phyloP scores from a whole-genome alignment of 768 basidiomycete genomes.

The Lenzites betulinus region DNA sequence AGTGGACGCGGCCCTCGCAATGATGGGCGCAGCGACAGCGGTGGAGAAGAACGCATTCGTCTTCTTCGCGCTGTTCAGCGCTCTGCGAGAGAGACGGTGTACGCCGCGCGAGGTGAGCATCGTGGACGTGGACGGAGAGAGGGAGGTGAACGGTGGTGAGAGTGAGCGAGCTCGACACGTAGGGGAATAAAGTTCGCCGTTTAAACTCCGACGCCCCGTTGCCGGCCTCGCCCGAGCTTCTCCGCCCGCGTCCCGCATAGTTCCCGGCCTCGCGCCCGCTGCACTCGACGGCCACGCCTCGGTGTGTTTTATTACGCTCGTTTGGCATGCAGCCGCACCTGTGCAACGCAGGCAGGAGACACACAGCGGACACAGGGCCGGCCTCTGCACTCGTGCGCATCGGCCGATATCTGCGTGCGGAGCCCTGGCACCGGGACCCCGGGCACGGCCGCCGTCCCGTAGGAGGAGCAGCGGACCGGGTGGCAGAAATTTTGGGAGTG shows the following conservation, averaged over 20 bases:
- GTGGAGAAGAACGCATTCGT: constrained; percentile 83
- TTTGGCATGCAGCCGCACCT: neutral
- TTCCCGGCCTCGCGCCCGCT: constrained; percentile 7
- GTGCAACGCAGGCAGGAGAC: constrained; percentile 1
- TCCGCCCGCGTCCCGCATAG: constrained; percentile 6
- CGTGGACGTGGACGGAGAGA: constrained; percentile 38
- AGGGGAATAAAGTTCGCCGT: constrained; percentile 33
- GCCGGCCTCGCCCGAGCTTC: constrained; percentile 30
- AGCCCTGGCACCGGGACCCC: constrained; percentile 16
- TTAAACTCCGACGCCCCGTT: constrained; percentile 29
- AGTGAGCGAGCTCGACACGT: constrained; percentile 26
- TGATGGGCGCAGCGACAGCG: constrained; percentile 50
- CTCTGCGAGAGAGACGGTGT: constrained; percentile 85
- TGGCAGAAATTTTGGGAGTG: constrained; percentile 13
- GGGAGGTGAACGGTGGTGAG: constrained; percentile 29
- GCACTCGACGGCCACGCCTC: neutral
- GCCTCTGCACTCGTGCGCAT: neutral
- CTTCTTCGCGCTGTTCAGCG: constrained; percentile 72
- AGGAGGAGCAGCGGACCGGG: constrained; percentile 4
- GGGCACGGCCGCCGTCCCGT: constrained; percentile 1
- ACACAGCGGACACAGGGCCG: neutral
- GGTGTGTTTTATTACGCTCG: neutral
- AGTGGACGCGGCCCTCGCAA: constrained; percentile 54
- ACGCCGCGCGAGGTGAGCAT: constrained; percentile 90
- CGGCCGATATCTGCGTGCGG: constrained; percentile 15